phyloP scores from a whole-genome alignment of 495 filamentous ascomycete genomes.

The Chaetomium tenue region DNA sequence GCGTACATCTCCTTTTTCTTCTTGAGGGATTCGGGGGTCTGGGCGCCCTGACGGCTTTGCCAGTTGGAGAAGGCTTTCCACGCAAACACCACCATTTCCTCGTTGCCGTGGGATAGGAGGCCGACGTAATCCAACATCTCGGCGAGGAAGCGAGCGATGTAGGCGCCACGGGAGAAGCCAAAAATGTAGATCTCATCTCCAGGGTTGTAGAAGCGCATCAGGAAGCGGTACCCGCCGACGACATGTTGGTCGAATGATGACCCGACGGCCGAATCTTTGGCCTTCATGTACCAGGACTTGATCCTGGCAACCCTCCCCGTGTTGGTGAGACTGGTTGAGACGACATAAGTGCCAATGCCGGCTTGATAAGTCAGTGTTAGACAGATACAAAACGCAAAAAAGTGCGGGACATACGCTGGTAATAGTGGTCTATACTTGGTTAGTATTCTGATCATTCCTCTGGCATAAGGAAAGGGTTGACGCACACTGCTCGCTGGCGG shows the following conservation, averaged over 20 bases:
- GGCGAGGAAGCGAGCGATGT: slow-evolving; percentile 80
- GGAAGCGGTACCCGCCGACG: slow-evolving; percentile 80
- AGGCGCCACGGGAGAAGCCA: slow-evolving; percentile 83
- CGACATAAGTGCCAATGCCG: slow-evolving; percentile 84
- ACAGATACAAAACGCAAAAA: background rate
- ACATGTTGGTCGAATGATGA: slow-evolving; percentile 82
- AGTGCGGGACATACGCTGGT: slow-evolving; percentile 53
- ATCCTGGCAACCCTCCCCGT: slow-evolving; percentile 61
- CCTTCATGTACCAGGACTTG: slow-evolving; percentile 74
- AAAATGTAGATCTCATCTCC: slow-evolving; percentile 83
- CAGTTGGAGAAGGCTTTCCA: slow-evolving; percentile 88
- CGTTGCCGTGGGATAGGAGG: slow-evolving; percentile 76
- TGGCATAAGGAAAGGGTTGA: slow-evolving; percentile 6
- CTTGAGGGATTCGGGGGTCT: slow-evolving; percentile 57
- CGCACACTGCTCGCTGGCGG: slow-evolving; percentile 51
- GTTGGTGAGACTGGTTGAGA: slow-evolving; percentile 63
- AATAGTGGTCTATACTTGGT: slow-evolving; percentile 59
- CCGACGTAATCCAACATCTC: slow-evolving; percentile 87
- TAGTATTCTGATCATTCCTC: background rate
- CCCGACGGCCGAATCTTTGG: slow-evolving; percentile 81
- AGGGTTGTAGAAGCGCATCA: slow-evolving; percentile 80
- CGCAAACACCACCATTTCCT: slow-evolving; percentile 79
- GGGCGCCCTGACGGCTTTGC: slow-evolving; percentile 65
- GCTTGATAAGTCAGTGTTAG: slow-evolving; percentile 48
- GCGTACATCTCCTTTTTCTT: slow-evolving; percentile 62